Evolutionary conservation across 495 filamentous ascomycete genomes (phyloP), one percentile per base, ranked within the genome.

Genomic region (Wilcoxina mikolae): DNA sequence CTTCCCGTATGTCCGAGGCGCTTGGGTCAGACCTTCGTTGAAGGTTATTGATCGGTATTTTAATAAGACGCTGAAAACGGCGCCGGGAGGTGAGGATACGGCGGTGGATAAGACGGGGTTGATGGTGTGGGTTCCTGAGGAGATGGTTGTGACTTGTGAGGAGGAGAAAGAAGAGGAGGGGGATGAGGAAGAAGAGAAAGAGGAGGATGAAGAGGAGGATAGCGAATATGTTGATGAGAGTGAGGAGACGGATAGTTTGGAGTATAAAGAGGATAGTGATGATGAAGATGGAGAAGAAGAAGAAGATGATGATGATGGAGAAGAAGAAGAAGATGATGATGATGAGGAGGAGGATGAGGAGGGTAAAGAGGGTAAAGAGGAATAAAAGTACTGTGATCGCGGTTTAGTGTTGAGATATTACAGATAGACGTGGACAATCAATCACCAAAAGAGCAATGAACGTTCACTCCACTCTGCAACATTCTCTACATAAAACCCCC

Each of bases 31-130:
- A 52, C 79, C 83, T 1, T 76, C 76, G 35, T 68, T 94, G 53
- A 75, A 85, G 51, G 84, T 94, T 22, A 72, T 85, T 46, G 88
- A 95, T 70, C 80, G 81, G 59, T 89, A 90, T 60, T 95, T 94
- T 67, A 86, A 89, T 68, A 94, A 94, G 73, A 76, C 78, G 18
- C 65, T 95, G 47, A 78, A 81, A 54, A 79, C 90, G 4, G 74
- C 82, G 28, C 80, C 82, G 0, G 78, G 73, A 5, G 33, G 49
- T 15, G 28, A 38, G 29, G 49, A 31, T 10, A 17, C 17, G 18
- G 31, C 9, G 12, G 46, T 11, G 11, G 49, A 39, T 12, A 52
- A 52, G 49, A 23, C 7, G 17, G 49, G 28, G 2, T 9, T 52
- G 11, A 31, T 11, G 29, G 49, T 52, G 3, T 52, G 49, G 49